Base-by-base conservation (phyloP, 345 rosid genomes). In the Clarkia xantiana region DNA sequence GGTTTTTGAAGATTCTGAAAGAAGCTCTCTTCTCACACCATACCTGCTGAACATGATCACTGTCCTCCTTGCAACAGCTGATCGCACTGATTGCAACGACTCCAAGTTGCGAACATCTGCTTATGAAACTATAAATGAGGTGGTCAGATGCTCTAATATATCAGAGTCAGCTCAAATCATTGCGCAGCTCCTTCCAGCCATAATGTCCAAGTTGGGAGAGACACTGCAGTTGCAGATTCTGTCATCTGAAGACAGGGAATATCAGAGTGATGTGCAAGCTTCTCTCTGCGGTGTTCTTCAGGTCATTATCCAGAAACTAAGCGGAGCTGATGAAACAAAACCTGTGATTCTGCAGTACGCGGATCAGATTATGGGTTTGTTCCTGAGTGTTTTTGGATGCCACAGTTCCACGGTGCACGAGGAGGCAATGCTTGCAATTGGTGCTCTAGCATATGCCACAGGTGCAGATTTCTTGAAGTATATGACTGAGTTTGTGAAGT, bases 401-500 rank as follows among this genome's bases (percentile, higher is more conserved):
- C 84, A 76, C 57, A 86, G 87, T 69, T 81, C 98, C 58, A 86
- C 94, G 7, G 94, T 86, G 47, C 94, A 84, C n/a, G 94, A 91
- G 76, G 98, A 91, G 68, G 96, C 94, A 42, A 91, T 91, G 98
- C 96, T 91, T 22, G 98, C 98, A 23, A 81, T 91, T 6, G 98
- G 98, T 59, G 82, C 96, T 9, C 82, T 91, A 43, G 98, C 98
- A 51, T 82, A 86, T 66, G 96, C 94, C 1, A 71, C 80, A 58
- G 97, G 96, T 50, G 38, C 84, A 13, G 86, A 76, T 56, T 90
- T 90, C 54, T 72, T 57, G 25, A 90, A 77, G 59, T 90, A 90
- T 57, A 79, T 90, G 84, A 61, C 78, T 1, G 89, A 81, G 65
- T 71, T 90, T 48, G 81, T 66, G 67, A 82, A 83, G 64, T 81